Conservation (phyloP, 495 filamentous ascomycete species). For the Staphylotrichum longicolle region DNA sequence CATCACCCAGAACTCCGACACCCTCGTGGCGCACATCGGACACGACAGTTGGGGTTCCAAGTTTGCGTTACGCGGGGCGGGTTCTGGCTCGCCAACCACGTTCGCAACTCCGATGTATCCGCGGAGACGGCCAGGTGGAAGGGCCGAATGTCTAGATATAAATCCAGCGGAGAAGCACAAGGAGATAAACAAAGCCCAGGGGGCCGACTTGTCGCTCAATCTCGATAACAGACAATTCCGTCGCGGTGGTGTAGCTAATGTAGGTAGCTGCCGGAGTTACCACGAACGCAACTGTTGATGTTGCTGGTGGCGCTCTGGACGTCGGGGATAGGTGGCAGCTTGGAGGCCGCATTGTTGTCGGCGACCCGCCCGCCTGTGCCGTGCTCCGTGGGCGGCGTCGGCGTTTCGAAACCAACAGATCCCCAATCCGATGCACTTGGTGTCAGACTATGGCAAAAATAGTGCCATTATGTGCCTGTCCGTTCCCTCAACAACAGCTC, state of each 20-base stretch:
- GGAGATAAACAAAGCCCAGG: background rate
- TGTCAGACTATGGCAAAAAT: constrained; percentile 19
- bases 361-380: constrained; percentile 18
- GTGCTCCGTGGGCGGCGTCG: constrained; percentile 14
- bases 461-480: background rate
- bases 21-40: background rate
- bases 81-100: background rate
- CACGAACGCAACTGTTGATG: too few relatives aligned
- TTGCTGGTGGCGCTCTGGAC: too few relatives aligned
- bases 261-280: too few relatives aligned
- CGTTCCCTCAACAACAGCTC: background rate
- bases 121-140: constrained; percentile 19
- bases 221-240: too few relatives aligned
- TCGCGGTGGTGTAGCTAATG: background rate
- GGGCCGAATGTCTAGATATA: background rate
- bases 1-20: background rate
- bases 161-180: background rate
- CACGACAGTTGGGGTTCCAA: background rate
- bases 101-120: constrained; percentile 19
- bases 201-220: too few relatives aligned
- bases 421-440: constrained; percentile 16
- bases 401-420: constrained; percentile 23
- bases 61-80: background rate
- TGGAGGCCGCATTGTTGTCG: too few relatives aligned
- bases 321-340: too few relatives aligned